Percentiles rank a stretch among this genome's conserved stretches.
These are phyloP conservation scores for Malus hybrid DNA, from an alignment of 331 rosid species.

Conservation along the genomic window DNA sequence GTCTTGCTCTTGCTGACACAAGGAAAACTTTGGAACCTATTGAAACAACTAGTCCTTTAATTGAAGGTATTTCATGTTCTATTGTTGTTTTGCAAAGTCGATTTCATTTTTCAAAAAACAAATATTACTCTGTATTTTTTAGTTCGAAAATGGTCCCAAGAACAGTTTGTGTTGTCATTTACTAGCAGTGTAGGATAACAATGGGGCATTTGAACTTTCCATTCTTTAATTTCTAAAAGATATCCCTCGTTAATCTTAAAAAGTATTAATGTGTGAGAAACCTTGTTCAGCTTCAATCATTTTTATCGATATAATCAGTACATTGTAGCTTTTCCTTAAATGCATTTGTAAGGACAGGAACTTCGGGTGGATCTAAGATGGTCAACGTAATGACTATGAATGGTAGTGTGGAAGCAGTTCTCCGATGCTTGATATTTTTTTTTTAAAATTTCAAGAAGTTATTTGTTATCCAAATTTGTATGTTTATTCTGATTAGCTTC, in stretches of 20 bases:
- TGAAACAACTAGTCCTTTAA: constrained; percentile 40
- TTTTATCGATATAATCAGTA: not conserved
- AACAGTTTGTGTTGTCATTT: not conserved
- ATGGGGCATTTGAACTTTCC: too few relatives aligned
- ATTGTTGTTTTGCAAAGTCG: not conserved
- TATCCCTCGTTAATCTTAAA: not conserved
- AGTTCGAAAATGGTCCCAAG: not conserved
- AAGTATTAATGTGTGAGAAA: not conserved
- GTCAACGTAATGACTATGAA: not conserved
- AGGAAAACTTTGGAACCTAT: constrained; percentile 23
- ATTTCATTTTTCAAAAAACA: not conserved
- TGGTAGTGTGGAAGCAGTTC: not conserved
- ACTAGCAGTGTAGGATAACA: not conserved
- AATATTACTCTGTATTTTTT: not conserved
- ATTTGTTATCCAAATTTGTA: not conserved
- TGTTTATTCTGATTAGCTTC: not conserved
- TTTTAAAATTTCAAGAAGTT: not conserved
- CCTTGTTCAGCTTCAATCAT: not conserved
- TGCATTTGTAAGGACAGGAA: not conserved
- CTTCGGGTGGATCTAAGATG: not conserved
- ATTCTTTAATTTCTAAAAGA: not conserved
- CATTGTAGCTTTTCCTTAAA: not conserved
- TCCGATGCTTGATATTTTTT: not conserved
- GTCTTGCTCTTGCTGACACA: constrained; percentile 50
- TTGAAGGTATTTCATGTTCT: constrained; percentile 44